These are phyloP conservation scores for Cryptosporidium parvum DNA, from an alignment of 169 alveolate species.

Conservation along the genomic window DNA sequence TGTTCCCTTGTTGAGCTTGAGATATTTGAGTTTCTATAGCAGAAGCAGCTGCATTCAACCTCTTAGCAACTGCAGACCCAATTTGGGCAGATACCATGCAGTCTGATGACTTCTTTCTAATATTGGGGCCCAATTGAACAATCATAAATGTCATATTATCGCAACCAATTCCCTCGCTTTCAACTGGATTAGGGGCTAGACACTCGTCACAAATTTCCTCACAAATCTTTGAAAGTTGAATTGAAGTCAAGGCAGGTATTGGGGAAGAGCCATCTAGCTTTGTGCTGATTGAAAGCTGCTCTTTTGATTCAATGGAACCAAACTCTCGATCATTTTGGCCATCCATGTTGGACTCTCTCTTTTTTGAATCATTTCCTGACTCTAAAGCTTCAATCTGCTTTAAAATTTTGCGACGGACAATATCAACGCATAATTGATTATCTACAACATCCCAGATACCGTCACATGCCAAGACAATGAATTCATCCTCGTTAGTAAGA, in stretches of 20 bases:
- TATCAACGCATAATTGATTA: slow-evolving; percentile 92
- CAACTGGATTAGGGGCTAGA: slow-evolving; percentile 87
- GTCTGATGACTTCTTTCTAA: slow-evolving; percentile 71
- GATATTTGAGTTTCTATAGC: slow-evolving; percentile 51
- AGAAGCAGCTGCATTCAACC: slow-evolving; percentile 42
- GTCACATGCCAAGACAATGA: slow-evolving; percentile 98
- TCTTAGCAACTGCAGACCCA: slow-evolving; percentile 60
- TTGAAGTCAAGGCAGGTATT: slow-evolving; percentile 61
- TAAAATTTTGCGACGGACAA: slow-evolving; percentile 79
- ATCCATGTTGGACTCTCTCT: slow-evolving; percentile 32
- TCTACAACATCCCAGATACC: slow-evolving; percentile 98
- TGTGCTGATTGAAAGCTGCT: slow-evolving; percentile 17
- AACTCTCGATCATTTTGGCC: slow-evolving; percentile 3
- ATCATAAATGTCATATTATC: slow-evolving; percentile 95
- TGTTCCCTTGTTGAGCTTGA: not conserved
- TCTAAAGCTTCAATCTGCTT: slow-evolving; percentile 62
- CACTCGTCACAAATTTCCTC: slow-evolving; percentile 91
- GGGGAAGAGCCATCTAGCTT: slow-evolving; percentile 53
- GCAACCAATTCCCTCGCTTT: slow-evolving; percentile 92
- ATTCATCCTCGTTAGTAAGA: slow-evolving; percentile 90
- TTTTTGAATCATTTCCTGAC: not conserved
- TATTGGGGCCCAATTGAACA: slow-evolving; percentile 83
- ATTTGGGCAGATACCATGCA: slow-evolving; percentile 44
- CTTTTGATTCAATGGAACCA: slow-evolving; percentile 39
- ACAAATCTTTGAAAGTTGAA: slow-evolving; percentile 83